Conservation (phyloP, 148 eudicot genomes). For the Spergularia marina region DNA sequence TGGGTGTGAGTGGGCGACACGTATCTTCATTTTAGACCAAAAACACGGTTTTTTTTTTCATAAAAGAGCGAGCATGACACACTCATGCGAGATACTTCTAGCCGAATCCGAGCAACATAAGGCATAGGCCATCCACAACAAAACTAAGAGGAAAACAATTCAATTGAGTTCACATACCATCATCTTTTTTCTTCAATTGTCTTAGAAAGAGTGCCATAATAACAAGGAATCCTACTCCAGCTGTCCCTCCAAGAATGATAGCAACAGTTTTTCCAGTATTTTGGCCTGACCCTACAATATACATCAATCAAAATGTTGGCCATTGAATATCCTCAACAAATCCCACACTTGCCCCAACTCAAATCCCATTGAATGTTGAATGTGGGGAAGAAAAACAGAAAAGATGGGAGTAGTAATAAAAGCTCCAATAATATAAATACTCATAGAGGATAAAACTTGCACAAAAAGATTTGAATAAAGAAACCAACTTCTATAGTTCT, state of each 20-base stretch:
- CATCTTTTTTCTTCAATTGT: slow-evolving; percentile 70
- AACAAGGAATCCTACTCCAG: slow-evolving; percentile 75
- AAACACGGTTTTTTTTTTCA: no score
- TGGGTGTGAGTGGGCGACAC: no score
- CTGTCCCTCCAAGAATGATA: slow-evolving; percentile 93
- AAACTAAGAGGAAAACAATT: neutral
- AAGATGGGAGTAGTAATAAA: slow-evolving; percentile 8
- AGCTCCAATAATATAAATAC: neutral
- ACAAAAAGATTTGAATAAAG: slow-evolving; percentile 28
- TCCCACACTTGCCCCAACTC: slow-evolving; percentile 19
- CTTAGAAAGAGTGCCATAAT: slow-evolving; percentile 68
- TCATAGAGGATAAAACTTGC: slow-evolving; percentile 25
- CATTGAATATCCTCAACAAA: slow-evolving; percentile 4
- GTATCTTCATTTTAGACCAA: no score
- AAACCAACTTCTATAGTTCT: neutral
- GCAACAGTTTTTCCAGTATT: slow-evolving; percentile 88
- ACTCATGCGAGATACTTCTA: no score
- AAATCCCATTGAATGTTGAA: slow-evolving; percentile 2
- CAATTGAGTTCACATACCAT: slow-evolving; percentile 49
- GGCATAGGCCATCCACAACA: neutral
- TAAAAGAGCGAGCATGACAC: no score
- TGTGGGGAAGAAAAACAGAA: slow-evolving; percentile 15
- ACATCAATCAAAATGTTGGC: neutral
- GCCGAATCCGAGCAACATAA: no score
- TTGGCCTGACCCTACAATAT: slow-evolving; percentile 52